Base-by-base conservation (phyloP, 2,329 filamentous ascomycete genomes). In the Aspergillus pseudonomiae region DNA sequence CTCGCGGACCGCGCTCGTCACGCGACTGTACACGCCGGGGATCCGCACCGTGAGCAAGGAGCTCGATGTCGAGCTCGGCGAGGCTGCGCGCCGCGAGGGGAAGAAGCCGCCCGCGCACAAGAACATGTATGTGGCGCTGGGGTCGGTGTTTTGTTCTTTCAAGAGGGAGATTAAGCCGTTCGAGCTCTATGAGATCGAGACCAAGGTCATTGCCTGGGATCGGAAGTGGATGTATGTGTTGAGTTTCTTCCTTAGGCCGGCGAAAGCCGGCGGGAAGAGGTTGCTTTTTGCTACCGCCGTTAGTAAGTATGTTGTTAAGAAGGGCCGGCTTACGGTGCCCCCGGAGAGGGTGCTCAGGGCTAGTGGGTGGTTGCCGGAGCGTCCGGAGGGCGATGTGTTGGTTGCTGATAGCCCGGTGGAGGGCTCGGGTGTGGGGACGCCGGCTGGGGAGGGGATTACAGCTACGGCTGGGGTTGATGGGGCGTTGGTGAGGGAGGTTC, bases 231-330 rank as follows among this genome's bases (percentile, higher is more conserved):
- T 93, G 63, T 93, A 92, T 75, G 84, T 93, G 45, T 81, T 92
- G 39, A 91, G 88, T 26, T 90, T 91, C 74, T 94, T 91, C 69
- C 84, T 94, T 7, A 86, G 81, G 16, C 79, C 78, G 34, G 77
- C 77, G 24, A 76, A 77, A 62, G 77, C 76, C 52, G 79, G 79
- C n/a, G 80, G 80, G 30, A 82, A 78, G 75, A 83, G 88, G 75
- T 87, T 86, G 64, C 84, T 94, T 45, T 85, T 90, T 69, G 92
- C 91, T 1, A 89, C 89, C 0, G 89, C 88, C 0, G 78, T 94
- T 50, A 89, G 86, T 80, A 94, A 93, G 81, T 94, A 94, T 76
- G 91, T 94, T 46, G 89, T 92, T 75, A 94, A 94, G 81, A 84
- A 93, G 61, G 91, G 90, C 1, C 84, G 94, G 28, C 83, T 95